These are phyloP conservation scores for Trichoderma arundinaceum DNA, from an alignment of 2,329 filamentous ascomycete genomes.

Conservation along the genomic window DNA sequence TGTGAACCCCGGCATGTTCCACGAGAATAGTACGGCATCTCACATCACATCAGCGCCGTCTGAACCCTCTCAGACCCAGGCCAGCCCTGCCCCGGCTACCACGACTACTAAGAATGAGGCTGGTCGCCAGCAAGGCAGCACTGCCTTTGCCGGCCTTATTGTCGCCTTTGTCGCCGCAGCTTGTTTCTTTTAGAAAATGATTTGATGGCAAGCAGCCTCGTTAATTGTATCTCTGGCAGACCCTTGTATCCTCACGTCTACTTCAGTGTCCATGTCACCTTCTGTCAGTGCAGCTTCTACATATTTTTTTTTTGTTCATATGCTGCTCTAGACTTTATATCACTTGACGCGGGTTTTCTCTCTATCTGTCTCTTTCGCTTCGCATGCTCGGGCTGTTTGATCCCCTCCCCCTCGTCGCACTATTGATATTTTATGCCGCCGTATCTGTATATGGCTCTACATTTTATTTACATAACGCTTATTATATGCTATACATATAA, in stretches of 20 bases:
- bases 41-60: conserved; percentile 14
- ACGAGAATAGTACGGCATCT: conserved; percentile 53
- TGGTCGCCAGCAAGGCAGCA: conserved; percentile 55
- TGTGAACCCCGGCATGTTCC: conserved; percentile 58
- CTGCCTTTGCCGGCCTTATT: conserved; percentile 59
- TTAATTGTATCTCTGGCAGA: conserved; percentile 29
- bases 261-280: conserved; percentile 31
- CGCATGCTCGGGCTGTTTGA: conserved; percentile 17
- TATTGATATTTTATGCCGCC: conserved; percentile 20
- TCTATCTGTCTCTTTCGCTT: conserved; percentile 21
- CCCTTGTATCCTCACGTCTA: conserved; percentile 23
- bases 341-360: conserved; percentile 20
- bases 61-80: conserved; percentile 37
- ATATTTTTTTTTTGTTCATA: conserved; percentile 24
- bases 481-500: conserved; percentile 39
- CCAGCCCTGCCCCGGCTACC: conserved; percentile 41
- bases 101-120: conserved; percentile 51
- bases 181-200: conserved; percentile 50
- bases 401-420: conserved; percentile 8
- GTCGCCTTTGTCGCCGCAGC: conserved; percentile 61
- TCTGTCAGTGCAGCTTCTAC: conserved; percentile 23
- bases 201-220: conserved; percentile 33
- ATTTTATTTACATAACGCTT: conserved; percentile 35
- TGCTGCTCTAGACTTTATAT: conserved; percentile 30
- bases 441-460: conserved; percentile 29